Evolutionary conservation across 208 protist genomes (phyloP), one percentile per base, ranked within the genome.

Genomic region (Dictyostelium gargantuum): DNA sequence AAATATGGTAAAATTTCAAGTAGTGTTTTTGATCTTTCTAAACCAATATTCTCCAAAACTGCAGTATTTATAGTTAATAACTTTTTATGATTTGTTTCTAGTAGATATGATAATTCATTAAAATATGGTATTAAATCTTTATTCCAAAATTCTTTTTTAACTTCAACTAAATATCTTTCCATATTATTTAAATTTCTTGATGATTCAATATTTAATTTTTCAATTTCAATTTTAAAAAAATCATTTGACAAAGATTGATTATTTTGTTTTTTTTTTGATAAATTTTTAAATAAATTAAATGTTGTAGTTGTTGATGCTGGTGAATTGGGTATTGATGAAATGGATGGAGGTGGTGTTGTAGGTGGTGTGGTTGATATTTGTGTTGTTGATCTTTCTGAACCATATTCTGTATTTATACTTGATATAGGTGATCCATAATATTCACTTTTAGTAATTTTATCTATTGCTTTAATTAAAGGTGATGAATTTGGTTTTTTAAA

Each of bases 1-100:
- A 85, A 35, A 19, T 32, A 11, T 11, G 80, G 80, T 29, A 52
- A n/a, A 8, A 85, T 35, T 58, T 32, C 56, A 0, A 75, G 6
- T n/a, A 85, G 3, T 9, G 38, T 40, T 32, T 75, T 38, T 11
- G 46, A 29, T 48, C 3, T n/a, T 42, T 56, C 15, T 0, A 21
- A 3, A 2, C 21, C 29, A 40, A 85, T 29, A 21, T 75, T 54
- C 21, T 48, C 56, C 1, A 85, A 29, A 0, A 75, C 21, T 3
- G 56, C 48, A 1, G 38, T 40, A 23, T 75, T 68, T 10, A 85
- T 42, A 21, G 63, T 42, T 13, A 85, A n/a, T 1, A 85, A 9
- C 13, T 89, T 42, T 23, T 63, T 63, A 40, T 89, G 82, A 52
- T 89, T 89, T 6, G 21, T 56, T 26, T 77, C 82, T 4, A 89